Evolutionary conservation across 495 filamentous ascomycete species (phyloP).

Genomic region (Penicillium pulvis): DNA sequence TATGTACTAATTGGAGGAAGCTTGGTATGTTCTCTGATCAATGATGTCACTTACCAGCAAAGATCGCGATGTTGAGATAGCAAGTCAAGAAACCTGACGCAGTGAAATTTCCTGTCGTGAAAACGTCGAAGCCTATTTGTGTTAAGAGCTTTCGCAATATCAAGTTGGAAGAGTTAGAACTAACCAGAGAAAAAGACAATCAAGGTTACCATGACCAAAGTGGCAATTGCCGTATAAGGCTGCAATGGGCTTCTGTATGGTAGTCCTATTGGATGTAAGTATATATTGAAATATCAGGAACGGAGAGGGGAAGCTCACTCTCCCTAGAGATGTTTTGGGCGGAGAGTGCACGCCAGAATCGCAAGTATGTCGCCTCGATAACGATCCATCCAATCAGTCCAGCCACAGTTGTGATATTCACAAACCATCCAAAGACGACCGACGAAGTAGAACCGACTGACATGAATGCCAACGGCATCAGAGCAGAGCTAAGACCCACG

Average conservation of each 20-base stretch:
- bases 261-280: constrained; percentile 8
- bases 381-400: constrained; percentile 55
- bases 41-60: constrained; percentile 8
- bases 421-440: constrained; percentile 59
- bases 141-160: constrained; percentile 1
- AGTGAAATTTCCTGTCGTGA: constrained; percentile 9
- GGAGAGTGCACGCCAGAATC: constrained; percentile 50
- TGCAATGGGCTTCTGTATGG: constrained; percentile 14
- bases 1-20: constrained; percentile 2
- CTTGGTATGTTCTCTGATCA: neutral
- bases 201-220: constrained; percentile 9
- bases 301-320: constrained; percentile 3
- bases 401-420: constrained; percentile 50
- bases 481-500: constrained; percentile 40
- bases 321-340: constrained; percentile 39
- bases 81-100: constrained; percentile 12
- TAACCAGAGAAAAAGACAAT: constrained; percentile 12
- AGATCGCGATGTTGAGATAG: constrained; percentile 16
- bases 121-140: constrained; percentile 10
- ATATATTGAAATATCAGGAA: constrained; percentile 2
- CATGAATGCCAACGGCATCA: constrained; percentile 57
- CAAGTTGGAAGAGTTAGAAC: neutral
- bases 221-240: constrained; percentile 9
- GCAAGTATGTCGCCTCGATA: constrained; percentile 52
- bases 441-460: constrained; percentile 48